Conservation (phyloP, 148 eudicot genomes). For the Vaccinium darrowii region DNA sequence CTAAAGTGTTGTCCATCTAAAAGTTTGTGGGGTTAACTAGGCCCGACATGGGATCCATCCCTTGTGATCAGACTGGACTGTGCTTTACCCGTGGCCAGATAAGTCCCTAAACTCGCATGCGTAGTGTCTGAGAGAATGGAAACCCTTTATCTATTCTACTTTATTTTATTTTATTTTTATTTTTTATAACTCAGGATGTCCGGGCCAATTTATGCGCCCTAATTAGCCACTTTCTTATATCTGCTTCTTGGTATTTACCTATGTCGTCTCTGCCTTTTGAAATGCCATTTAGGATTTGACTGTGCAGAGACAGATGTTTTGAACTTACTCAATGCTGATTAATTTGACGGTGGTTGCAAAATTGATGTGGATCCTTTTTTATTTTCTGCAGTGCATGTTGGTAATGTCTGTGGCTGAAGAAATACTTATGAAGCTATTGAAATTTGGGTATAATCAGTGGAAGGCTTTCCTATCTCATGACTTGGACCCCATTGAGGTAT, state of each 20-base stretch:
- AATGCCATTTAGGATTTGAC: background rate
- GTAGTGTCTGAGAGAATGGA: background rate
- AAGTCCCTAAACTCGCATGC: background rate
- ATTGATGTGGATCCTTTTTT: background rate
- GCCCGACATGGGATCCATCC: background rate
- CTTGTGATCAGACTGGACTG: background rate
- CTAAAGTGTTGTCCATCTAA: background rate
- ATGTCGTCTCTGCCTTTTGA: background rate
- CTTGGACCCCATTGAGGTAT: conserved; percentile 11
- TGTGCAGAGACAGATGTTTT: background rate
- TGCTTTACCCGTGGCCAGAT: background rate
- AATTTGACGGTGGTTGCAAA: background rate
- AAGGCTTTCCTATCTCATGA: conserved; percentile 9
- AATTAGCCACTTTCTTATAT: too few relatives aligned
- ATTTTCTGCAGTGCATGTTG: background rate
- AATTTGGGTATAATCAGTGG: conserved; percentile 4
- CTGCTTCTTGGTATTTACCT: background rate
- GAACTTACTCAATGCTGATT: background rate
- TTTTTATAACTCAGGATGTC: too few relatives aligned
- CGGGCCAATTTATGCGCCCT: too few relatives aligned
- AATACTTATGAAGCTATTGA: conserved; percentile 19
- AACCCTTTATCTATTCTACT: conserved; percentile 1
- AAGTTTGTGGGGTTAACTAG: background rate
- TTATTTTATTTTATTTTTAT: too few relatives aligned
- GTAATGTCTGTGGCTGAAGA: conserved; percentile 7